These are phyloP conservation scores for Colletotrichum ledebouriae DNA, from an alignment of 2,329 filamentous ascomycete species.

Conservation along the genomic window DNA sequence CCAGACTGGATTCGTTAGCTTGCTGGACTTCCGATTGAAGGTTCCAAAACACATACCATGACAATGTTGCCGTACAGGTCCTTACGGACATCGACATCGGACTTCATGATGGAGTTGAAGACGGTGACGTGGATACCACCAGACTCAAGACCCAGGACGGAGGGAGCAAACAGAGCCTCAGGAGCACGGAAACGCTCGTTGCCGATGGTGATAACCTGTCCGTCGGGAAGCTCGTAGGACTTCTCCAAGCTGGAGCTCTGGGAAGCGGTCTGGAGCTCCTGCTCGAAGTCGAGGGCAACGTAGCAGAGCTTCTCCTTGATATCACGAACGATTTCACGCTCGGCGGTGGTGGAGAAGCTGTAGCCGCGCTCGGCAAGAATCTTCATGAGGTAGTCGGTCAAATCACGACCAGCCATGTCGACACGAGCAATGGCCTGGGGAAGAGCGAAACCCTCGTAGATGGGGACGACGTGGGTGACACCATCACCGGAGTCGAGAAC, in stretches of 20 bases:
- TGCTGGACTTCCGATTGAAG: neutral
- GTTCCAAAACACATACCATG: slow-evolving; percentile 80
- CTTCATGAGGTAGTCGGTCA: slow-evolving; percentile 99
- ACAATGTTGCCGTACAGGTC: slow-evolving; percentile 99
- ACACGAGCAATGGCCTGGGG: slow-evolving; percentile 99
- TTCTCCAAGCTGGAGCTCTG: slow-evolving; percentile 99
- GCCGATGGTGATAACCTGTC: slow-evolving; percentile 99
- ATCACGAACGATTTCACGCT: slow-evolving; percentile 99
- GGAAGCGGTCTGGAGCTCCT: slow-evolving; percentile 99
- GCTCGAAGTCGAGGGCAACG: slow-evolving; percentile 99
- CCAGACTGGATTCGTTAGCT: slow-evolving; percentile 79
- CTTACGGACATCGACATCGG: slow-evolving; percentile 99
- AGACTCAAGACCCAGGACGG: slow-evolving; percentile 96
- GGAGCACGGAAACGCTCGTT: slow-evolving; percentile 99
- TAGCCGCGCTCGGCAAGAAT: slow-evolving; percentile 99
- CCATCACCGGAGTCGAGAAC: slow-evolving; percentile 99
- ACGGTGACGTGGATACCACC: slow-evolving; percentile 99
- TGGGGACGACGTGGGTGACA: slow-evolving; percentile 99
- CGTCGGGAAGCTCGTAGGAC: slow-evolving; percentile 99
- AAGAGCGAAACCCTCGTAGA: slow-evolving; percentile 99
- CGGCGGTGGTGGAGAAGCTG: slow-evolving; percentile 99
- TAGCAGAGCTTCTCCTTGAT: slow-evolving; percentile 99
- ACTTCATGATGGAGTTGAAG: slow-evolving; percentile 99
- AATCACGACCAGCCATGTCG: slow-evolving; percentile 99
- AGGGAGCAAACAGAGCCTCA: slow-evolving; percentile 99